Evolutionary conservation across 2,329 filamentous ascomycete species (phyloP).

Genomic region (Claviceps digitariae): DNA sequence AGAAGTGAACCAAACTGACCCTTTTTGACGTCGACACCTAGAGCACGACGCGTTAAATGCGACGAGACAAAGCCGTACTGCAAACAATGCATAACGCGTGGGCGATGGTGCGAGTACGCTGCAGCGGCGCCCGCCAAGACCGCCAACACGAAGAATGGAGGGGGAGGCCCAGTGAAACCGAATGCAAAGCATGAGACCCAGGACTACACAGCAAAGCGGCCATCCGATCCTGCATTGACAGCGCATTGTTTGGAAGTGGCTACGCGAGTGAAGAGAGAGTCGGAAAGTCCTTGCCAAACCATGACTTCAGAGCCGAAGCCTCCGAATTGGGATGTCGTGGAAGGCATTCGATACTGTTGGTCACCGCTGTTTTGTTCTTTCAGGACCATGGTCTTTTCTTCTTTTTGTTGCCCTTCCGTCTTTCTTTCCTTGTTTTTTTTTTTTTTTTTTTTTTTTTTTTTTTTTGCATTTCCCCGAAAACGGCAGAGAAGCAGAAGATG

Average conservation of each 20-base stretch:
- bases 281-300: not conserved
- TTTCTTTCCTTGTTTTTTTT: not conserved
- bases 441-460: no score
- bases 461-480: no score
- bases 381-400: not conserved
- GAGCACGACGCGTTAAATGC: conserved; percentile 2
- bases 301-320: not conserved
- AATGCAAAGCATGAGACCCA: not conserved
- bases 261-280: not conserved
- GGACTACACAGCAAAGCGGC: not conserved
- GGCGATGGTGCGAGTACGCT: conserved; percentile 3
- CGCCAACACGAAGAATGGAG: not conserved
- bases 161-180: not conserved
- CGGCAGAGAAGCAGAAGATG: not conserved
- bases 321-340: conserved; percentile 2
- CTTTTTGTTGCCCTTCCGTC: no score
- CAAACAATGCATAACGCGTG: conserved; percentile 3
- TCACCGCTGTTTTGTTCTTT: not conserved
- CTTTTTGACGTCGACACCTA: not conserved
- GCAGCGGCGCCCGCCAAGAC: not conserved
- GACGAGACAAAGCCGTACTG: conserved; percentile 4
- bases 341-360: conserved; percentile 2
- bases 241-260: not conserved
- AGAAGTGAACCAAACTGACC: not conserved
- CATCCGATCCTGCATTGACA: not conserved